Conservation (phyloP, 1,284 basidiomycete species). For the Meira miltonrushii region DNA sequence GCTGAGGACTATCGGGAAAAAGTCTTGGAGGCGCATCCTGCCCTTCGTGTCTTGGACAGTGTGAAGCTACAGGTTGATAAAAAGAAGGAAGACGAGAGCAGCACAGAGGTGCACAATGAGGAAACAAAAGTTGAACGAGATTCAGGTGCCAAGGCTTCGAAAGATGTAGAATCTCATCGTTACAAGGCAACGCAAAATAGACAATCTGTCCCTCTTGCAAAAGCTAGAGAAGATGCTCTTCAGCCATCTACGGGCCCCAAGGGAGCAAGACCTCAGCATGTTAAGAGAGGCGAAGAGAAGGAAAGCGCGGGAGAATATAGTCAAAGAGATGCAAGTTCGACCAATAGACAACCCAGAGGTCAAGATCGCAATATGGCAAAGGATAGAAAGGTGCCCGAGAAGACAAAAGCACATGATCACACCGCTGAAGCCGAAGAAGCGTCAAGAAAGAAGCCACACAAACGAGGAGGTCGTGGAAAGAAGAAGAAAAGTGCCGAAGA, state of each 20-base stretch:
- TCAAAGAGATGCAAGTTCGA: too few relatives aligned
- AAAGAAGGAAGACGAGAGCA: not conserved
- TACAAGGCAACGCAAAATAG: not conserved
- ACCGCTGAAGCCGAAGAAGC: not conserved
- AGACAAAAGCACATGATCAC: not conserved
- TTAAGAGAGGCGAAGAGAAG: too few relatives aligned
- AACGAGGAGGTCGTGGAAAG: slow-evolving; percentile 2
- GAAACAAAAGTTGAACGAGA: not conserved
- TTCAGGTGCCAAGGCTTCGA: not conserved
- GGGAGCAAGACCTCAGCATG: too few relatives aligned
- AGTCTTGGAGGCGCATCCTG: slow-evolving; percentile 14
- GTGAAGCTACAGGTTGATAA: not conserved
- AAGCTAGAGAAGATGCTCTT: too few relatives aligned
- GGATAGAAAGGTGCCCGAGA: not conserved
- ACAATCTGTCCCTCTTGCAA: not conserved
- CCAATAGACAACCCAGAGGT: not conserved
- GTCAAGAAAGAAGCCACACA: slow-evolving; percentile 1
- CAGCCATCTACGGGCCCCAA: too few relatives aligned
- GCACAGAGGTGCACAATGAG: not conserved
- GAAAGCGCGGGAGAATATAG: too few relatives aligned
- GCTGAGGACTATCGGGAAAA: slow-evolving; percentile 24
- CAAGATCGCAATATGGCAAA: not conserved
- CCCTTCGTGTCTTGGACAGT: slow-evolving; percentile 2
- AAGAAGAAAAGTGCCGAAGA: slow-evolving; percentile 5
- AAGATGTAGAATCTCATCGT: not conserved